Conservation (phyloP, 331 rosid species). For the Ulmus americana region DNA sequence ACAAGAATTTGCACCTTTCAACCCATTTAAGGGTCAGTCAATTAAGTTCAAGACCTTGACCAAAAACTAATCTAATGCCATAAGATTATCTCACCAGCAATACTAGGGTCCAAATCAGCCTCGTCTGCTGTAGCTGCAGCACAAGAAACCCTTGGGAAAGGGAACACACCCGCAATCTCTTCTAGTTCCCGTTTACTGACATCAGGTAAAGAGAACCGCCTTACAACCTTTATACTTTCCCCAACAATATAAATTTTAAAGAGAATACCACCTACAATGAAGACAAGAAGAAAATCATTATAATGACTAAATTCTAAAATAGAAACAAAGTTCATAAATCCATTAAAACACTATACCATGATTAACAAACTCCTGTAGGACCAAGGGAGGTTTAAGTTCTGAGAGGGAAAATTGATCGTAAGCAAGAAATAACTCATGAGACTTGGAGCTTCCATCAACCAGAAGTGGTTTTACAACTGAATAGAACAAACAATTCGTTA, state of each 20-base stretch:
- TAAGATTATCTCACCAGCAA: slow-evolving; percentile 52
- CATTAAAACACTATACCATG: slow-evolving; percentile 52
- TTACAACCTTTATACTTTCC: slow-evolving; percentile 62
- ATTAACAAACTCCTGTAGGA: slow-evolving; percentile 82
- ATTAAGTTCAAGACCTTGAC: not conserved
- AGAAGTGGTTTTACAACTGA: slow-evolving; percentile 76
- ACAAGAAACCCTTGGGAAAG: slow-evolving; percentile 78
- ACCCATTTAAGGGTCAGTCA: not conserved
- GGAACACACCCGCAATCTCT: slow-evolving; percentile 56
- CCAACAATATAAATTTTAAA: slow-evolving; percentile 68
- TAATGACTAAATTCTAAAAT: slow-evolving; percentile 3
- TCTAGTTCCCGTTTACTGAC: slow-evolving; percentile 51
- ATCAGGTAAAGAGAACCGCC: slow-evolving; percentile 86
- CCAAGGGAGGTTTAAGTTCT: slow-evolving; percentile 78
- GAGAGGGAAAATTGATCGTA: slow-evolving; percentile 69
- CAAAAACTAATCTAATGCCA: not conserved
- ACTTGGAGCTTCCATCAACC: slow-evolving; percentile 78
- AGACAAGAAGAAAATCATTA: not conserved
- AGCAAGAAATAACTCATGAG: slow-evolving; percentile 75
- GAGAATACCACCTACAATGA: slow-evolving; percentile 59
- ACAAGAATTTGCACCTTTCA: not conserved
- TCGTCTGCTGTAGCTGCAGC: slow-evolving; percentile 79
- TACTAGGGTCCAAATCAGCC: slow-evolving; percentile 73
- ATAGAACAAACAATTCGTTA: slow-evolving; percentile 16
- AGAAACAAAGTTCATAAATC: slow-evolving; percentile 4